Base-by-base conservation (phyloP, 345 rosid species). In the Clausena lansium region DNA sequence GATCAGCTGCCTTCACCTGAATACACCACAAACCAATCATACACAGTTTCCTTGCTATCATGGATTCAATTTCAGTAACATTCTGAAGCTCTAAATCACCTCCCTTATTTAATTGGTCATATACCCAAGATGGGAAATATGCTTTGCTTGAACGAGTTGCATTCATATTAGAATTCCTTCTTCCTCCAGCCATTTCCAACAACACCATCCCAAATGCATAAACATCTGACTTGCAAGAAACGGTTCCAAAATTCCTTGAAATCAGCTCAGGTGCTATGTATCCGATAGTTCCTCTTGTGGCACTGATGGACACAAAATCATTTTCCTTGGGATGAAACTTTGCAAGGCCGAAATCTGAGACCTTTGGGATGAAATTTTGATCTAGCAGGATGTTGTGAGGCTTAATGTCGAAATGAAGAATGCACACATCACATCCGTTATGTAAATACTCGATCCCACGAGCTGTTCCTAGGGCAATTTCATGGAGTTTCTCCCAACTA, bases 21-120 rank as follows among this genome's bases (percentile, higher is more conserved):
- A 83, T 85, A 77, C 88, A 85, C 83, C 86, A 82, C 52, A 84
- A 57, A 58, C 90, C 88, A 69, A 83, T 79, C 4, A 85, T 2
- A 24, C 81, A 80, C 41, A 82, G 4, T 63, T 78, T 87, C 73
- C 67, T 85, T 1, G 85, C 83, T 3, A 81, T 78, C 30, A 32
- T 59, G 39, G 78, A 72, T 38, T 76, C 84, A 25, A 19, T 25
- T 69, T 71, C 67, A 28, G 70, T 65, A 3, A 38, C 79, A 78
- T 80, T 71, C 11, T 10, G 64, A 17, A 85, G 80, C 75, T 73
- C 79, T 2, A 85, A 36, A 35, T 78, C 78, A 63, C 81, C 78
- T 47, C 82, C 79, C 7, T 69, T 75, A 15, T 32, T 77, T 7
- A 78, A 47, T 60, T 50, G 78, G 30, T 82, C 80, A 68, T 77